Percentiles rank a stretch among this genome's conserved stretches.
These are phyloP conservation scores for Flaveria trinervia DNA, from an alignment of 129 eudicot genomes.

Conservation along the genomic window DNA sequence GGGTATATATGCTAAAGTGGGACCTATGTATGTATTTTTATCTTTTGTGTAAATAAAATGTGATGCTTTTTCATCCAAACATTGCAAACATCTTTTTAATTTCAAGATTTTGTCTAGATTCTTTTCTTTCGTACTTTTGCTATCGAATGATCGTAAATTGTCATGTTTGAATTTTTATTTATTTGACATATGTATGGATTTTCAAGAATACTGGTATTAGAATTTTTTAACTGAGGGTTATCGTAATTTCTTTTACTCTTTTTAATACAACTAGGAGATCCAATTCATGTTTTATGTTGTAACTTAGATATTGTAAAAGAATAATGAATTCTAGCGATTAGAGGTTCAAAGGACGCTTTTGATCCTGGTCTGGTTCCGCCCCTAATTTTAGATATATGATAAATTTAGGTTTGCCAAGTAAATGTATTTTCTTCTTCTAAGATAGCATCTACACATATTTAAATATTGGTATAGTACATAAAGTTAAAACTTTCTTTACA, in stretches of 20 bases:
- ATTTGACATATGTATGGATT: not conserved
- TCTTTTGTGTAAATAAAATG: slow-evolving; percentile 29
- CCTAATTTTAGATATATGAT: not conserved
- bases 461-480: too few species aligned
- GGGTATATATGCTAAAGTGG: slow-evolving; percentile 37
- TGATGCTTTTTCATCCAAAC: slow-evolving; percentile 36
- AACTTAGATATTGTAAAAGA: too few species aligned
- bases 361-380: too few species aligned
- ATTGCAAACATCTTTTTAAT: slow-evolving; percentile 12
- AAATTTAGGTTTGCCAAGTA: not conserved
- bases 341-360: too few species aligned
- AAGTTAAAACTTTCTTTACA: too few species aligned
- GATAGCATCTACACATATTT: too few species aligned
- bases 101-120: slow-evolving; percentile 26
- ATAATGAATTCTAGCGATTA: too few species aligned
- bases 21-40: slow-evolving; percentile 21
- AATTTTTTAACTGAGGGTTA: too few species aligned
- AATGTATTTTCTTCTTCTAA: not conserved
- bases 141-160: not conserved
- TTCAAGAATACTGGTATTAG: not conserved
- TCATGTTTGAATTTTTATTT: not conserved
- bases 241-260: too few species aligned
- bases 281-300: too few species aligned
- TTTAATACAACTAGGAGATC: too few species aligned
- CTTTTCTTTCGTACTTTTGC: not conserved